These are phyloP conservation scores for Fusarium praegraminearum DNA, from an alignment of 2,329 filamentous ascomycete species.

Conservation along the genomic window DNA sequence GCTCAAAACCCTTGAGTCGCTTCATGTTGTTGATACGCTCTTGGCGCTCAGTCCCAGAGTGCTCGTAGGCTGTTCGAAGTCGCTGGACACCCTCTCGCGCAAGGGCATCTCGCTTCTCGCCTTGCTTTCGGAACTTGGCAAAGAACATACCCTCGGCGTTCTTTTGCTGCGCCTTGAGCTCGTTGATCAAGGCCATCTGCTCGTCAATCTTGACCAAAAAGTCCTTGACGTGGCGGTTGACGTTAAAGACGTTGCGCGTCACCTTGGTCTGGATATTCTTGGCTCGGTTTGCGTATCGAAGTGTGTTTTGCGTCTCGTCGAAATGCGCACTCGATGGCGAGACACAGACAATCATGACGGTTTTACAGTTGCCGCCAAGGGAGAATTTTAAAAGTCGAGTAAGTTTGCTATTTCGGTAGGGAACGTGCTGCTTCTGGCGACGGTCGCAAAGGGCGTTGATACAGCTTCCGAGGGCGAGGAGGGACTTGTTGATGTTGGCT, in stretches of 20 bases:
- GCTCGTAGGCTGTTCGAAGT: conserved; percentile 85
- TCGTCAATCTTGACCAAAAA: conserved; percentile 99
- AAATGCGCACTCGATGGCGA: conserved; percentile 97
- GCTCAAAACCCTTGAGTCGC: conserved; percentile 83
- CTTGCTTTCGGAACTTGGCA: conserved; percentile 90
- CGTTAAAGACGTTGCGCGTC: conserved; percentile 98
- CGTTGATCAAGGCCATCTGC: conserved; percentile 96
- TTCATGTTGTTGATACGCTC: conserved; percentile 85
- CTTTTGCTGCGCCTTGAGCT: conserved; percentile 92
- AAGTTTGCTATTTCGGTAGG: conserved; percentile 97
- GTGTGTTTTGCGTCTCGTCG: conserved; percentile 97
- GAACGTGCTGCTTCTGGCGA: conserved; percentile 91
- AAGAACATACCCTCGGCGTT: conserved; percentile 86
- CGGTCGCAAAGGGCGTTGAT: conserved; percentile 98
- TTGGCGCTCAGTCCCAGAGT: conserved; percentile 79
- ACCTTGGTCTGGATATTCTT: conserved; percentile 99
- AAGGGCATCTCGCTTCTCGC: conserved; percentile 82
- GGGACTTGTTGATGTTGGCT: conserved; percentile 99
- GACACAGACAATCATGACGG: conserved; percentile 99
- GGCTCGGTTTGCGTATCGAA: conserved; percentile 95
- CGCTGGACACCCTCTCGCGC: conserved; percentile 83
- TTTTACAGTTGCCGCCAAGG: conserved; percentile 96
- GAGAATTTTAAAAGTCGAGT: conserved; percentile 97
- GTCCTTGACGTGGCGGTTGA: conserved; percentile 98
- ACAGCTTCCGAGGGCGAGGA: conserved; percentile 93